phyloP scores from a whole-genome alignment of 2,329 filamentous ascomycete genomes.

The Fusarium papillatum region DNA sequence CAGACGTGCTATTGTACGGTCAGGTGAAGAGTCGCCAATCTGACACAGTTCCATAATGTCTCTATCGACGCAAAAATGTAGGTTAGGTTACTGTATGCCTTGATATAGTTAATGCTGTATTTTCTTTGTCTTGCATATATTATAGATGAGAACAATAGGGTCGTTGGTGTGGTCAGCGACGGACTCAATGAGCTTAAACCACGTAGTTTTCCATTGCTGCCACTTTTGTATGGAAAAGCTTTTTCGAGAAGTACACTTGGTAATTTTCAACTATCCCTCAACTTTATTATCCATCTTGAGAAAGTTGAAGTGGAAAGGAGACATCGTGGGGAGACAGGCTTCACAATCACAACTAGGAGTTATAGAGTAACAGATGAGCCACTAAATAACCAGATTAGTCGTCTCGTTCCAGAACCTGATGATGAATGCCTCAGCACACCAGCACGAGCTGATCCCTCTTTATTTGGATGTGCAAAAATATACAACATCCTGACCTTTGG shows the following conservation, averaged over 20 bases:
- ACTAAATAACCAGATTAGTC: not conserved
- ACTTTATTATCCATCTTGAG: not conserved
- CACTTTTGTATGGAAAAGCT: not conserved
- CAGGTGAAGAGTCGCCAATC: not conserved
- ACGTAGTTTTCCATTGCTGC: not conserved
- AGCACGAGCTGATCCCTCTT: not conserved
- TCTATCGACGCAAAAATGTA: not conserved
- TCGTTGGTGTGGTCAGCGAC: not conserved
- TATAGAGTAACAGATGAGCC: not conserved
- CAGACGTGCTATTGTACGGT: not conserved
- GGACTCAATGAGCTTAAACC: not conserved
- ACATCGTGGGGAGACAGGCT: not conserved
- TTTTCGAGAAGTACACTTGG: not conserved
- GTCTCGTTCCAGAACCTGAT: too few relatives aligned
- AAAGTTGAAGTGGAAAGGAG: not conserved
- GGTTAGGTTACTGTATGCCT: not conserved
- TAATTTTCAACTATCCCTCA: not conserved
- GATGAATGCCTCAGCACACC: not conserved
- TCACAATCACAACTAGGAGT: not conserved
- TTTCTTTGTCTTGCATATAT: not conserved
- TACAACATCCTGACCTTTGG: not conserved
- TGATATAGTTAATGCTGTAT: not conserved
- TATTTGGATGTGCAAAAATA: not conserved
- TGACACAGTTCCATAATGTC: not conserved
- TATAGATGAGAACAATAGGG: not conserved